phyloP scores from a whole-genome alignment of 2,329 filamentous ascomycete genomes.

The Aspergillus ochraceus region DNA sequence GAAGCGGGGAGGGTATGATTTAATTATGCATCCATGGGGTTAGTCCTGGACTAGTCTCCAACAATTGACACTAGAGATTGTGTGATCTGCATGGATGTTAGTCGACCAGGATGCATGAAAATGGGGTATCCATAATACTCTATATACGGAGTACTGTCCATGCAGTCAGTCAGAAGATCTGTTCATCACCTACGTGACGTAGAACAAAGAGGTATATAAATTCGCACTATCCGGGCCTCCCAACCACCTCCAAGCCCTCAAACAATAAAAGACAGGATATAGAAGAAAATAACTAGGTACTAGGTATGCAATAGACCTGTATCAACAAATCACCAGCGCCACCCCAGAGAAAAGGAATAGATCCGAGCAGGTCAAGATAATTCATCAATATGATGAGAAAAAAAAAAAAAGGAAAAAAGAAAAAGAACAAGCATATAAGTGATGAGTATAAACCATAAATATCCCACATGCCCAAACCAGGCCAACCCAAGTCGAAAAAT shows the following conservation, averaged over 20 bases:
- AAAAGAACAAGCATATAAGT: conserved; percentile 10
- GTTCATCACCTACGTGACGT: neutral
- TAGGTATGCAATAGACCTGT: neutral
- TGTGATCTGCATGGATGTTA: neutral
- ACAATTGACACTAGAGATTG: neutral
- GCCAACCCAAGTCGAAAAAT: conserved; percentile 3
- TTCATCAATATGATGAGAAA: conserved; percentile 1
- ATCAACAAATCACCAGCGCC: conserved; percentile 1
- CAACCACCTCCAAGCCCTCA: neutral
- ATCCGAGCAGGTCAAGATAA: conserved; percentile 1
- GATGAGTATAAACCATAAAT: conserved; percentile 8
- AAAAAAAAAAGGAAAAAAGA: neutral
- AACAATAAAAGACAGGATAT: neutral
- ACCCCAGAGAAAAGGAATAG: neutral
- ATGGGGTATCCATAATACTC: neutral
- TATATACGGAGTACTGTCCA: neutral
- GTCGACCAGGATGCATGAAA: neutral
- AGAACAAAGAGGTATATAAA: neutral
- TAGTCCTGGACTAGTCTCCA: neutral
- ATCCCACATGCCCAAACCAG: conserved; percentile 13
- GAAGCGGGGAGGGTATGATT: neutral
- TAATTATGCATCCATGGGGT: neutral
- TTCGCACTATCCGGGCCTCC: neutral
- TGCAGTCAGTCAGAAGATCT: too few species aligned
- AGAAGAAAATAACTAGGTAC: neutral